Evolutionary conservation across 345 rosid species (phyloP).

Genomic region (Trapa incisa): DNA sequence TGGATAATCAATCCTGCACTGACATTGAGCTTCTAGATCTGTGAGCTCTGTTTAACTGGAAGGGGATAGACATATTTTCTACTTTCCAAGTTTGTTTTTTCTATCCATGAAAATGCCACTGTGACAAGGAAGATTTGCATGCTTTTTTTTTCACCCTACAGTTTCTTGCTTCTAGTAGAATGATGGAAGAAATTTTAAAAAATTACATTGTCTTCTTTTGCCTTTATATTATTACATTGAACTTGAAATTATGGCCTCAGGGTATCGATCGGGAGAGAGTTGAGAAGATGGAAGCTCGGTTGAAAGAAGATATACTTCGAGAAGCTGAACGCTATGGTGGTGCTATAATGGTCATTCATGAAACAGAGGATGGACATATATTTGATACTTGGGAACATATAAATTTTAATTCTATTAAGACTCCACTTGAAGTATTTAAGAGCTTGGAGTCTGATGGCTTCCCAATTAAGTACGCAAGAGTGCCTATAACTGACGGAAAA

Average conservation of each 20-base stretch:
- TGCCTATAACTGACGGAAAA: conserved; percentile 96
- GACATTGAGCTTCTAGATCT: not conserved
- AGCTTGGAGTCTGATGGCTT: conserved; percentile 77
- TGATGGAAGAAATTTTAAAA: not conserved
- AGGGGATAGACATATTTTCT: too few species aligned
- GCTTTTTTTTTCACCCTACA: too few species aligned
- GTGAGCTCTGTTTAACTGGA: not conserved
- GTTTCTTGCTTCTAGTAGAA: not conserved
- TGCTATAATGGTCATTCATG: conserved; percentile 96
- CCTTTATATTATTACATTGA: not conserved
- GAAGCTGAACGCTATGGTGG: conserved; percentile 79
- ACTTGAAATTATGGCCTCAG: conserved; percentile 18
- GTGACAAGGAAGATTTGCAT: too few species aligned
- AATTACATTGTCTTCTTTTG: not conserved
- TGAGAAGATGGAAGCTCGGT: conserved; percentile 92
- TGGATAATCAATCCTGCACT: not conserved
- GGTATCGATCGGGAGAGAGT: conserved; percentile 95
- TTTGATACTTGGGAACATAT: conserved; percentile 91
- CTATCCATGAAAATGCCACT: too few species aligned
- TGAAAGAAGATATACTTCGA: conserved; percentile 81
- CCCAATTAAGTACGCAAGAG: conserved; percentile 79
- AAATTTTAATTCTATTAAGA: conserved; percentile 57
- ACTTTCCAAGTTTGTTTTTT: too few species aligned
- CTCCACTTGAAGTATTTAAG: conserved; percentile 86
- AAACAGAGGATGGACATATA: conserved; percentile 72